These are phyloP conservation scores for Cytospora chrysosperma DNA, from an alignment of 2,329 filamentous ascomycete genomes.

Conservation along the genomic window DNA sequence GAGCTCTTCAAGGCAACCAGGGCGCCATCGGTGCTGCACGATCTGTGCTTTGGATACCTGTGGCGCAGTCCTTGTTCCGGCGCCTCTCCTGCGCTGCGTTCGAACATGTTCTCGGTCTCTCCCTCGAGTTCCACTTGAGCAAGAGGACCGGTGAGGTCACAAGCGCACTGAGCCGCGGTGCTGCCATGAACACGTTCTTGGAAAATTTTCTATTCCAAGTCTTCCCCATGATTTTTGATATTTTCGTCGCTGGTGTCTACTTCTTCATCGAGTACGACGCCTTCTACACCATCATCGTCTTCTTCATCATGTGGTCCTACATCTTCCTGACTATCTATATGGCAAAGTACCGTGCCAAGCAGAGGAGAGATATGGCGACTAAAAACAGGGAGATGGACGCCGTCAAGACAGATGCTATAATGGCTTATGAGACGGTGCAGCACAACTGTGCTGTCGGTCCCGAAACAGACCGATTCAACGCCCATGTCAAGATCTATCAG, in stretches of 20 bases:
- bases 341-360: conserved; percentile 45
- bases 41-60: conserved; percentile 48
- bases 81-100: conserved; percentile 46
- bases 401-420: conserved; percentile 47
- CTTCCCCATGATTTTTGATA: conserved; percentile 50
- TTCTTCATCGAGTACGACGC: conserved; percentile 47
- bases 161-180: conserved; percentile 48
- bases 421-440: conserved; percentile 58
- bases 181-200: conserved; percentile 48
- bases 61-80: conserved; percentile 44
- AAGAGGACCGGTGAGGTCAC: conserved; percentile 53
- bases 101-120: conserved; percentile 46
- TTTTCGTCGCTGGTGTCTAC: conserved; percentile 47
- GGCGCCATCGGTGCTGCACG: conserved; percentile 43
- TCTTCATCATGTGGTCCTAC: conserved; percentile 50
- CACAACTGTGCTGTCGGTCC: conserved; percentile 62
- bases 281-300: conserved; percentile 48
- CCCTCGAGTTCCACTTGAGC: conserved; percentile 50
- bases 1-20: conserved; percentile 46
- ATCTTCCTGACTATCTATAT: conserved; percentile 52
- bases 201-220: conserved; percentile 50
- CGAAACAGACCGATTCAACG: conserved; percentile 57
- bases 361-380: conserved; percentile 44
- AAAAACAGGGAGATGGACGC: conserved; percentile 49
- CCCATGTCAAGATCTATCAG: conserved; percentile 57